Percentiles rank a stretch among this genome's conserved stretches.
Evolutionary conservation across 306 rosid species (phyloP).

Genomic region (Castanea crenata): DNA sequence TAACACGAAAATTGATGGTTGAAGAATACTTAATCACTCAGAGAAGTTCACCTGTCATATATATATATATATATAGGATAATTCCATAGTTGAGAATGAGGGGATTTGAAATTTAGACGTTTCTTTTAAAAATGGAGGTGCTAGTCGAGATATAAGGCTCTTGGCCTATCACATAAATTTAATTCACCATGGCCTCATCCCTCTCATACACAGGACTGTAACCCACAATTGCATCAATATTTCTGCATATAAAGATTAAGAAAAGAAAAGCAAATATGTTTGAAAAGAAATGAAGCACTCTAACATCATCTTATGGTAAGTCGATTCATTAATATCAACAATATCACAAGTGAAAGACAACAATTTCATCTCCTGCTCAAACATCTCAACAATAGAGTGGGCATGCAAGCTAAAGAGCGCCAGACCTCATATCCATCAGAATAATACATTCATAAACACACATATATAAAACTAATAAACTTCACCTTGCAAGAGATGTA

Average conservation of each 20-base stretch:
- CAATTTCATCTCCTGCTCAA: not conserved
- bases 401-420: not conserved
- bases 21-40: no score
- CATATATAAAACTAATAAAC: not conserved
- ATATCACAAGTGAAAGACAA: not conserved
- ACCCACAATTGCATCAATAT: no score
- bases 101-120: no score
- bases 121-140: fast-evolving
- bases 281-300: not conserved
- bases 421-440: not conserved
- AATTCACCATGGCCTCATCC: no score
- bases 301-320: not conserved
- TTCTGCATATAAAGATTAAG: no score
- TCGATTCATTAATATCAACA: not conserved
- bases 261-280: not conserved
- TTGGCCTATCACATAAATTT: no score
- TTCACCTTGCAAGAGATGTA: not conserved
- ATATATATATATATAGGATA: no score
- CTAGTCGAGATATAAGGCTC: no score
- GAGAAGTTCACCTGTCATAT: no score
- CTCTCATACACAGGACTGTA: no score
- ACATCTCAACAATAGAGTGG: not conserved
- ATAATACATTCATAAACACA: not conserved
- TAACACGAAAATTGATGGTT: no score
- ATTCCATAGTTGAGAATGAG: no score